Percentiles rank a stretch among this genome's conserved stretches.
Evolutionary conservation across 2,329 filamentous ascomycete species (phyloP).

Genomic region (Grosmannia penicillata): DNA sequence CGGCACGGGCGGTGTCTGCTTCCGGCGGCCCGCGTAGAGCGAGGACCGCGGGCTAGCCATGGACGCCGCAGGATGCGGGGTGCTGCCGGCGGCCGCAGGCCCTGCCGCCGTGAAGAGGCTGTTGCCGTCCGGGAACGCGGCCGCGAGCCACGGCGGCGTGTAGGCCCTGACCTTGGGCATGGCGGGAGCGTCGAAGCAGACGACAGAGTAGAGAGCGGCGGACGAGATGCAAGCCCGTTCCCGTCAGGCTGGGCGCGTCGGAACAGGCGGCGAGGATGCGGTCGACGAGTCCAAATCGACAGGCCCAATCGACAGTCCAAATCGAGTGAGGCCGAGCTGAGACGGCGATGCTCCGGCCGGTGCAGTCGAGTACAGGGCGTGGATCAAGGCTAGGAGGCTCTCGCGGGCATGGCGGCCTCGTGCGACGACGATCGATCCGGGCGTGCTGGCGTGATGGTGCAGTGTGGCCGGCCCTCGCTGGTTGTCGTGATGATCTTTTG

Average conservation of each 20-base stretch:
- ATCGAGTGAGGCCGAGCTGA: too few relatives aligned
- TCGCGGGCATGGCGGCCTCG: too few relatives aligned
- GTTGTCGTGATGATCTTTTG: background rate
- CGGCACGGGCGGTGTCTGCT: constrained; percentile 18
- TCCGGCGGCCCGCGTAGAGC: constrained; percentile 19
- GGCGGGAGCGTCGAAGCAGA: constrained; percentile 11
- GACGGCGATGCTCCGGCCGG: too few relatives aligned
- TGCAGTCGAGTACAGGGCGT: too few relatives aligned
- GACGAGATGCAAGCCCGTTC: background rate
- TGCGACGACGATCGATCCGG: background rate
- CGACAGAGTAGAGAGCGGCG: constrained; percentile 3
- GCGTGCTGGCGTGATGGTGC: too few relatives aligned
- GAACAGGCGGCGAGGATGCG: too few relatives aligned
- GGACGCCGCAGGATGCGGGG: constrained; percentile 19
- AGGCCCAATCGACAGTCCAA: too few relatives aligned
- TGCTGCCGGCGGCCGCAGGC: constrained; percentile 18
- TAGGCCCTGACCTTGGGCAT: constrained; percentile 84
- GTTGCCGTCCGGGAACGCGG: constrained; percentile 60
- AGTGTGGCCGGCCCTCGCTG: too few relatives aligned
- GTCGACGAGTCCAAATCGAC: too few relatives aligned
- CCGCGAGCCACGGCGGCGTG: constrained; percentile 69
- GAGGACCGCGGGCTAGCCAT: constrained; percentile 8
- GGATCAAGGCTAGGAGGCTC: too few relatives aligned
- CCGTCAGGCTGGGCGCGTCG: too few relatives aligned
- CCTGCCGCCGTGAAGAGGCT: constrained; percentile 62